These are phyloP conservation scores for Kockovaella imperatae DNA, from an alignment of 768 basidiomycete species.

Conservation along the genomic window DNA sequence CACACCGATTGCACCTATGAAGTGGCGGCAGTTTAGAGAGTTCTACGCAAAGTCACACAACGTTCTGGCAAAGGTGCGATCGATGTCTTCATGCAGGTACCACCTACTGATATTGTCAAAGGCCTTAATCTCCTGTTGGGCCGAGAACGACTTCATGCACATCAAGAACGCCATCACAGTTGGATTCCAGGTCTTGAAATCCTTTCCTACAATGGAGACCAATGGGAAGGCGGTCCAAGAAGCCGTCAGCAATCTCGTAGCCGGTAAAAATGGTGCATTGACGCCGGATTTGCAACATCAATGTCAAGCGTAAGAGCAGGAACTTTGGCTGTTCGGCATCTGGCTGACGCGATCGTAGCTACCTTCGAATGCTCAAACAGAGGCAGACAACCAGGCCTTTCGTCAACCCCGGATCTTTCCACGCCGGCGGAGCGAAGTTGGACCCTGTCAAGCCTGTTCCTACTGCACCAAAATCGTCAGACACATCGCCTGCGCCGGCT, in stretches of 20 bases:
- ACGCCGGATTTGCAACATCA: constrained; percentile 22
- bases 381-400: constrained; percentile 25
- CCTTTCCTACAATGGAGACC: constrained; percentile 69
- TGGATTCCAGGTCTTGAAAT: constrained; percentile 78
- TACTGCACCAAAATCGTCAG: too few species aligned
- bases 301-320: constrained; percentile 14
- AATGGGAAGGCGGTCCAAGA: constrained; percentile 31
- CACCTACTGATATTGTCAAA: constrained; percentile 1
- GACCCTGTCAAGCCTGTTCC: not conserved
- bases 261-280: constrained; percentile 6
- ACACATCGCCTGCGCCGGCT: not conserved
- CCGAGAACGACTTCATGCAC: constrained; percentile 89
- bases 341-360: not conserved
- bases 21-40: constrained; percentile 63
- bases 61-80: constrained; percentile 60
- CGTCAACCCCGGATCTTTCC: constrained; percentile 17
- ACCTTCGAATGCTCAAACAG: constrained; percentile 13
- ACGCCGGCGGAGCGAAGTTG: constrained; percentile 7
- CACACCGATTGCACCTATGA: constrained; percentile 48
- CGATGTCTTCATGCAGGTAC: not conserved
- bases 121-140: constrained; percentile 73
- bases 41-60: constrained; percentile 78
- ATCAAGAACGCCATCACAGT: constrained; percentile 95
- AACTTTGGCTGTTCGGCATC: not conserved
- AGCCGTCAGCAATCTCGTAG: constrained; percentile 22